Evolutionary conservation across 2,329 filamentous ascomycete species (phyloP).

Genomic region (Fusarium sterilihyphosum): DNA sequence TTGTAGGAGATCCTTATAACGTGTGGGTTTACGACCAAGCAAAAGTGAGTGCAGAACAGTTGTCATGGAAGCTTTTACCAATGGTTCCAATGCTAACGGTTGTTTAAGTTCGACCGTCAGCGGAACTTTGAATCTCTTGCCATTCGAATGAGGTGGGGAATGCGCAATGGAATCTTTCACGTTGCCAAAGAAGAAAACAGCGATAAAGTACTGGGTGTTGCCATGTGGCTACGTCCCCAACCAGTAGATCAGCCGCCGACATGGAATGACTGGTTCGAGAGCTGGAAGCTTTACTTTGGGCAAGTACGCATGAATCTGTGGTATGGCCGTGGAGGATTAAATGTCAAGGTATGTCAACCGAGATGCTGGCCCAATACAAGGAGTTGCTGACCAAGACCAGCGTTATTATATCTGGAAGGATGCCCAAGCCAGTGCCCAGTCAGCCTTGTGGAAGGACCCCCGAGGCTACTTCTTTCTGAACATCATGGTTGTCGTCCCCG

Average conservation of each 20-base stretch:
- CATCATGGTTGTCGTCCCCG: slow-evolving; percentile 74
- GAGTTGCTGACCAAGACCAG: slow-evolving; percentile 33
- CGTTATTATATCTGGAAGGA: slow-evolving; percentile 80
- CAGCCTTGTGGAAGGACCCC: slow-evolving; percentile 70
- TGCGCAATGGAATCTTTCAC: slow-evolving; percentile 74
- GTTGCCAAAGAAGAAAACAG: slow-evolving; percentile 70
- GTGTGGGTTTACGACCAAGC: slow-evolving; percentile 70
- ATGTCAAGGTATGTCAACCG: slow-evolving; percentile 57
- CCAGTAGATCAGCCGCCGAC: slow-evolving; percentile 57
- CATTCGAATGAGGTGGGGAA: slow-evolving; percentile 75
- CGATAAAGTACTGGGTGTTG: slow-evolving; percentile 71
- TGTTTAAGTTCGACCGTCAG: slow-evolving; percentile 62
- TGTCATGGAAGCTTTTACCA: fast-evolving
- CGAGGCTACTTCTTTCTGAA: slow-evolving; percentile 81
- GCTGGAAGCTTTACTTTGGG: slow-evolving; percentile 72
- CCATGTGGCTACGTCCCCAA: slow-evolving; percentile 75
- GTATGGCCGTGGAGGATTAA: slow-evolving; percentile 75
- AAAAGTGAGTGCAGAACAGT: slow-evolving; percentile 50
- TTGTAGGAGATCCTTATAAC: slow-evolving; percentile 74
- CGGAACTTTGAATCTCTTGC: slow-evolving; percentile 72
- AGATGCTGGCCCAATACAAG: fast-evolving
- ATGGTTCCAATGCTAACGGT: fast-evolving
- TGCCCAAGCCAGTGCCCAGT: slow-evolving; percentile 69
- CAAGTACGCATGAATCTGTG: slow-evolving; percentile 74
- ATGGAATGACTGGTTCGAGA: slow-evolving; percentile 71